phyloP scores from a whole-genome alignment of 2,329 filamentous ascomycete species.

The Claviceps purpurea region DNA sequence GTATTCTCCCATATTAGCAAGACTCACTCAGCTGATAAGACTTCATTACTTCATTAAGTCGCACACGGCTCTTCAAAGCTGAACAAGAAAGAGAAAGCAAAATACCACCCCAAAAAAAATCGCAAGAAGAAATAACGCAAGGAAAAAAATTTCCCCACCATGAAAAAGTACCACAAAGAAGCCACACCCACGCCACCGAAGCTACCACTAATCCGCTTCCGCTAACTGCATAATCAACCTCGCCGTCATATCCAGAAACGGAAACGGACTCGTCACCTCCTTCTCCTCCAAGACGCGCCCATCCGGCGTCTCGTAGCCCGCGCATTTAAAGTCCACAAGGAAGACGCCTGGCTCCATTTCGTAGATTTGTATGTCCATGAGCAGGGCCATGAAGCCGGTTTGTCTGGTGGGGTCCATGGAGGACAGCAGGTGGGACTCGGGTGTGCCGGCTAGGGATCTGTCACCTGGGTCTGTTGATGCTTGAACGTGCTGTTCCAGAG shows the following conservation, averaged over 20 bases:
- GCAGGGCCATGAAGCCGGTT: slow-evolving; percentile 69
- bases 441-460: slow-evolving; percentile 11
- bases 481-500: slow-evolving; percentile 5
- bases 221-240: slow-evolving; percentile 87
- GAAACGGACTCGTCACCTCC: slow-evolving; percentile 88
- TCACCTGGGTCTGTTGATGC: slow-evolving; percentile 4
- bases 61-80: background rate
- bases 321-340: slow-evolving; percentile 96
- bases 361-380: slow-evolving; percentile 93
- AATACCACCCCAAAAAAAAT: background rate
- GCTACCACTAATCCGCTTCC: slow-evolving; percentile 47
- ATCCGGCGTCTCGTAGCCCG: slow-evolving; percentile 75
- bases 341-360: slow-evolving; percentile 86
- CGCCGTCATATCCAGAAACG: slow-evolving; percentile 87
- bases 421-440: slow-evolving; percentile 25
- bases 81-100: background rate
- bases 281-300: slow-evolving; percentile 76
- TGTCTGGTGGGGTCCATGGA: slow-evolving; percentile 26
- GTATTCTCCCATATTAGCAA: no score
- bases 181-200: background rate
- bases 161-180: background rate
- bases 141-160: background rate
- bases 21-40: background rate
- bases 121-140: no score
- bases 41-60: background rate